Evolutionary conservation across 805 yeast genomes (phyloP).

Genomic region (Brettanomyces anomalus): DNA sequence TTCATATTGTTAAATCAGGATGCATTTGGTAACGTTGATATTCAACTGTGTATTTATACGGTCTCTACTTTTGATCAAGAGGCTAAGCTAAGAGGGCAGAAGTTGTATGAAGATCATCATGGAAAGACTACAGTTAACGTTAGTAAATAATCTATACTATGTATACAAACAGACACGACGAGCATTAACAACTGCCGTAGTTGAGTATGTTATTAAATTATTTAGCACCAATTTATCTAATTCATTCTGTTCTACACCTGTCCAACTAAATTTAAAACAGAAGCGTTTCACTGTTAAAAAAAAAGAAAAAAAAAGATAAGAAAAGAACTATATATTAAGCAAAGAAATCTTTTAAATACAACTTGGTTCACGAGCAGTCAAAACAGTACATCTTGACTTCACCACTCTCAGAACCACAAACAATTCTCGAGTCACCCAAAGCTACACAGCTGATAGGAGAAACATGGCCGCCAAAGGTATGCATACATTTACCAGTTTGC

Average conservation of each 20-base stretch:
- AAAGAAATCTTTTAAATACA: too few species aligned
- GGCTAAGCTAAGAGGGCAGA: neutral
- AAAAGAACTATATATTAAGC: too few species aligned
- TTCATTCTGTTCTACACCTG: neutral
- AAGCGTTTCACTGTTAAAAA: too few species aligned
- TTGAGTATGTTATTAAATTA: too few species aligned
- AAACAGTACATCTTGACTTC: constrained; percentile 77
- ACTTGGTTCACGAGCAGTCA: constrained; percentile 29
- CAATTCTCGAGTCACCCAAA: constrained; percentile 80
- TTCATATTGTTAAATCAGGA: constrained; percentile 4
- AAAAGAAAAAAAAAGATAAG: neutral
- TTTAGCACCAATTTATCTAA: too few species aligned
- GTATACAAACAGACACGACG: too few species aligned
- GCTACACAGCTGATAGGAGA: constrained; percentile 65
- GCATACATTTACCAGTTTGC: constrained; percentile 89
- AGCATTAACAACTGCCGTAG: too few species aligned
- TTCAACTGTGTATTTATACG: constrained; percentile 3
- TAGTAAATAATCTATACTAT: neutral
- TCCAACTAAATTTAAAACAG: too few species aligned
- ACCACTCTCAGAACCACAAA: constrained; percentile 86
- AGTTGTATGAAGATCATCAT: neutral
- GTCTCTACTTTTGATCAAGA: neutral
- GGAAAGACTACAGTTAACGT: neutral
- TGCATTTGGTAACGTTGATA: constrained; percentile 1
- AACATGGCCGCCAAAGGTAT: constrained; percentile 73